A percentile compares a stretch with the other conserved stretches of the same genome.
Conservation (phyloP, 768 basidiomycete genomes). For the Kwoniella sp. region DNA sequence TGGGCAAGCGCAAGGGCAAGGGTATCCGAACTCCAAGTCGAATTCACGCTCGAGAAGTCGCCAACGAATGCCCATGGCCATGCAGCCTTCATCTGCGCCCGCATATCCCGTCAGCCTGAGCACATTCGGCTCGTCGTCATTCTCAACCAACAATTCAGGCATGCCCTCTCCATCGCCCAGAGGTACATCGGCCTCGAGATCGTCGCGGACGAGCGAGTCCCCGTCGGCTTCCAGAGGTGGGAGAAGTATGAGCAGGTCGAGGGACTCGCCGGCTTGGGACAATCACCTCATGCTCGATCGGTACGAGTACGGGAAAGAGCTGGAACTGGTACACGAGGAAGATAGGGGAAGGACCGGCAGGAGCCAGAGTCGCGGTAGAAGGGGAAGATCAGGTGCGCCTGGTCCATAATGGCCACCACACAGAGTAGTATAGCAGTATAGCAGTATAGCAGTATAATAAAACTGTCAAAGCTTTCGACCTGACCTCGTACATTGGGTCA, state of each 20-base stretch:
- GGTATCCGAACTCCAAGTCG: conserved; percentile 15
- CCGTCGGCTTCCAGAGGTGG: conserved; percentile 14
- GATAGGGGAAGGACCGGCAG: conserved; percentile 25
- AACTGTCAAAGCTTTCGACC: no score
- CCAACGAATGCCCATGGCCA: neutral
- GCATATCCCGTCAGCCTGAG: conserved; percentile 8
- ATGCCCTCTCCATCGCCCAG: conserved; percentile 4
- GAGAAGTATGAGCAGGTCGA: conserved; percentile 22
- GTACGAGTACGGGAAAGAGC: conserved; percentile 31
- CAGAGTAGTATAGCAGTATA: no score
- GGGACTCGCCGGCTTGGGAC: conserved; percentile 12
- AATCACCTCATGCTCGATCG: conserved; percentile 6
- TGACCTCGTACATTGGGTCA: no score
- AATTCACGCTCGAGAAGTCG: conserved; percentile 10
- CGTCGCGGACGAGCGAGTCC: conserved; percentile 19
- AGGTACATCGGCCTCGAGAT: conserved; percentile 6
- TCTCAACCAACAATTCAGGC: neutral
- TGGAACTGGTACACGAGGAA: conserved; percentile 33
- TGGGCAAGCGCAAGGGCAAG: neutral
- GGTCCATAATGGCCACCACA: neutral
- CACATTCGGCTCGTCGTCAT: neutral
- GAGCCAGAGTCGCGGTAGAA: conserved; percentile 25
- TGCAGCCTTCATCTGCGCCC: conserved; percentile 16
- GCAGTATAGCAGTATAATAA: no score
- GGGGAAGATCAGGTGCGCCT: conserved; percentile 7